A percentile compares a stretch with the other conserved stretches of the same genome.
These are phyloP conservation scores for Phialophora macrospora DNA, from an alignment of 2,329 filamentous ascomycete genomes.

Conservation along the genomic window DNA sequence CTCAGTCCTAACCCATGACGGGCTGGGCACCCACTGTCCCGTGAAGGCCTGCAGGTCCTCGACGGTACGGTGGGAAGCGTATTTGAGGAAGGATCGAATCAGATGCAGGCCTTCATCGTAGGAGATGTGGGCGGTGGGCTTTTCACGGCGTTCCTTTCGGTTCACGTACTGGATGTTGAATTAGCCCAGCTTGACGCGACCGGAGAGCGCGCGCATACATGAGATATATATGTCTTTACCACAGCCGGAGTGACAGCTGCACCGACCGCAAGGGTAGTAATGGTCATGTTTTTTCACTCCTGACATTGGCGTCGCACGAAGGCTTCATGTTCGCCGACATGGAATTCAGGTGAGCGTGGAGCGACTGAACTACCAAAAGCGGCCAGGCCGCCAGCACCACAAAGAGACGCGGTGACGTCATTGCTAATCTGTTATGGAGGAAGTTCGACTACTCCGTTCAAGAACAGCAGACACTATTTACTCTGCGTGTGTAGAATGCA, in stretches of 20 bases:
- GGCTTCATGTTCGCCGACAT: neutral
- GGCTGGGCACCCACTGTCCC: constrained; percentile 85
- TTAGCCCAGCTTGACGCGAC: neutral
- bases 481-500: too few species aligned
- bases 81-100: constrained; percentile 81
- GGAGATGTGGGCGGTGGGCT: constrained; percentile 86
- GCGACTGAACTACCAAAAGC: neutral
- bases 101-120: constrained; percentile 92
- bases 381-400: neutral
- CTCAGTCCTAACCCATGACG: constrained; percentile 83
- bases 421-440: too few species aligned
- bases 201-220: constrained; percentile 62
- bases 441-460: too few species aligned
- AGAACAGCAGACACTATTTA: too few species aligned
- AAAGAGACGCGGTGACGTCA: neutral
- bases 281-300: constrained; percentile 56
- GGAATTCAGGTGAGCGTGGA: neutral
- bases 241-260: constrained; percentile 86
- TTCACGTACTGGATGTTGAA: constrained; percentile 71
- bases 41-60: constrained; percentile 94
- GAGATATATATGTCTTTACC: constrained; percentile 81
- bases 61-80: constrained; percentile 85
- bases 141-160: constrained; percentile 72
- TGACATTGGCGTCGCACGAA: neutral
- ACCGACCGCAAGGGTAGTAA: constrained; percentile 81